Conservation (phyloP, 2,329 filamentous ascomycete species). For the Ascosphaera apis region DNA sequence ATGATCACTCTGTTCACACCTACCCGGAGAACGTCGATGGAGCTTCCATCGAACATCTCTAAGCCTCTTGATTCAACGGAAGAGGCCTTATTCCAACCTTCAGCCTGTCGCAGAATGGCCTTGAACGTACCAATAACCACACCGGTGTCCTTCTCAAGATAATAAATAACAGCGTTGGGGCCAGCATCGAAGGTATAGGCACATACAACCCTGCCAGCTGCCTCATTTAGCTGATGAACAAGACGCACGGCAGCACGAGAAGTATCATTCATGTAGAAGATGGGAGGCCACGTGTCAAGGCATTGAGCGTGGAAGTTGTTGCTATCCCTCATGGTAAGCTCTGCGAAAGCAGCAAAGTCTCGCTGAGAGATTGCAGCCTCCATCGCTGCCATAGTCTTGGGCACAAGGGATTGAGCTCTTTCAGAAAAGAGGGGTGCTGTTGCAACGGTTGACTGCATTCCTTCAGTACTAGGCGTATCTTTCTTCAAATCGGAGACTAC, state of each 20-base stretch:
- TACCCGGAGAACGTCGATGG: constrained; percentile 43
- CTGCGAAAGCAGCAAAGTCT: constrained; percentile 71
- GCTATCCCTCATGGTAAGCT: constrained; percentile 86
- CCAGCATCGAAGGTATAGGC: constrained; percentile 97
- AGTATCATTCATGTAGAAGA: constrained; percentile 96
- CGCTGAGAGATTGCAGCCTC: constrained; percentile 52
- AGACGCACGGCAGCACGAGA: constrained; percentile 67
- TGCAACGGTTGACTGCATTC: constrained; percentile 91
- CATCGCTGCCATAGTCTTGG: constrained; percentile 62
- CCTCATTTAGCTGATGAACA: constrained; percentile 70
- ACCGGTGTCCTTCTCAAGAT: constrained; percentile 53
- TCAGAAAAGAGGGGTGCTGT: constrained; percentile 73
- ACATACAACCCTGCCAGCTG: constrained; percentile 55
- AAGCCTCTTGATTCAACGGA: constrained; percentile 18
- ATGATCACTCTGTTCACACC: constrained; percentile 78
- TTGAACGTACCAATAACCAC: constrained; percentile 60
- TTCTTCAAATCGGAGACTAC: constrained; percentile 91
- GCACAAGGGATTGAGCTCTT: constrained; percentile 54
- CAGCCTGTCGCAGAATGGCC: constrained; percentile 41
- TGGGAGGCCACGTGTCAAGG: constrained; percentile 85
- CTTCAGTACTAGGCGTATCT: constrained; percentile 72
- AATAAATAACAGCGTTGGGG: constrained; percentile 93
- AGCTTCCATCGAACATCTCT: constrained; percentile 31
- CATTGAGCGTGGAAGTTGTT: constrained; percentile 95
- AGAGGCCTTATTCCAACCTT: constrained; percentile 30